Evolutionary conservation across 352 stramenopile species (phyloP).

Genomic region (Peronospora destructor): DNA sequence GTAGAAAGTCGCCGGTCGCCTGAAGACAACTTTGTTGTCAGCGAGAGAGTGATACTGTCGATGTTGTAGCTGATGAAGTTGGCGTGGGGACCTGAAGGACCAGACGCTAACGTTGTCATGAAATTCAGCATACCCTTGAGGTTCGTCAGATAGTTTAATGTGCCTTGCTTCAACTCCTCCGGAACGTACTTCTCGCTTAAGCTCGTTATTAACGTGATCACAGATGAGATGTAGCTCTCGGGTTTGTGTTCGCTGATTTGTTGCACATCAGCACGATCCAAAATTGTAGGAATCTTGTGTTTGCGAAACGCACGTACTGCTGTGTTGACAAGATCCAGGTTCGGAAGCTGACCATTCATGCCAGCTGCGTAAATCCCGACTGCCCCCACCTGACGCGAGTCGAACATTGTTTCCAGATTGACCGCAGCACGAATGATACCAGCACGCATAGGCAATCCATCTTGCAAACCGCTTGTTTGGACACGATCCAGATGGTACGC

Average conservation of each 20-base stretch:
- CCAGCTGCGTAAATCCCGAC: slow-evolving; percentile 62
- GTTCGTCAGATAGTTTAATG: slow-evolving; percentile 42
- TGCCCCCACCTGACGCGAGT: slow-evolving; percentile 22
- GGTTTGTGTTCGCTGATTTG: background rate
- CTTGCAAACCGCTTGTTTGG: slow-evolving; percentile 9
- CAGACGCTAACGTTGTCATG: slow-evolving; percentile 61
- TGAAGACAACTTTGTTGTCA: slow-evolving; percentile 16
- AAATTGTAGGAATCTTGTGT: slow-evolving; percentile 40
- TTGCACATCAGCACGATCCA: slow-evolving; percentile 37
- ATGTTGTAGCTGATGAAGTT: slow-evolving; percentile 86
- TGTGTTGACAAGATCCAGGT: slow-evolving; percentile 82
- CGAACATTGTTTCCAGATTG: slow-evolving; percentile 52
- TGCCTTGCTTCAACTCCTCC: slow-evolving; percentile 16
- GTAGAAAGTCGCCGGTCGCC: slow-evolving; percentile 22
- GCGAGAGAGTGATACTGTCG: slow-evolving; percentile 65
- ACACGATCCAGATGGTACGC: slow-evolving; percentile 62
- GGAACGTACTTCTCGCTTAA: slow-evolving; percentile 13
- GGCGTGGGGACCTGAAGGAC: slow-evolving; percentile 58
- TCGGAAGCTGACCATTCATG: slow-evolving; percentile 81
- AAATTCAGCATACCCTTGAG: slow-evolving; percentile 72
- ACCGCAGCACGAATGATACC: slow-evolving; percentile 72
- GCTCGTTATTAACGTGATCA: background rate
- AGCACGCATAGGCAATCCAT: slow-evolving; percentile 50
- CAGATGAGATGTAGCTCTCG: slow-evolving; percentile 8
- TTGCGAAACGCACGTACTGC: slow-evolving; percentile 43